Base-by-base conservation (phyloP, 192 early-diverging fungal genomes). In the Podila horticola region DNA sequence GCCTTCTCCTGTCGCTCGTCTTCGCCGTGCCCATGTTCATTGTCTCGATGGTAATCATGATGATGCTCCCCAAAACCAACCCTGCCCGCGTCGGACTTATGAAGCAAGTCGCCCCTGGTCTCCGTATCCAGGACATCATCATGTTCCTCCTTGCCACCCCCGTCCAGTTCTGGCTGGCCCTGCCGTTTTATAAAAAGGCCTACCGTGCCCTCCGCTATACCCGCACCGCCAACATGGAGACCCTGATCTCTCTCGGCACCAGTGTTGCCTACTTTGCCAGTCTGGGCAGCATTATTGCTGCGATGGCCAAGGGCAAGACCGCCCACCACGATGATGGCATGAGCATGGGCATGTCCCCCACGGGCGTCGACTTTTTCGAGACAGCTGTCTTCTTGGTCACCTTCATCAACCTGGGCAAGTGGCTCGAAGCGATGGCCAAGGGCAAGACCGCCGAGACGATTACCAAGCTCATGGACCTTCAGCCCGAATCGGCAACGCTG, bases 391-490 rank as follows among this genome's bases (percentile, higher is more conserved):
- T 94, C 45, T 72, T 96, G 64, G 90, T 95, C 50, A 93, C 92
- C 0, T 95, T 96, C 83, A 93, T 96, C 68, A 84, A 92, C 52
- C 77, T 95, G 24, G 95, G 95, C 50, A 94, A 93, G 74, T 96
- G 92, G 86, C 73, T 96, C 48, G 93, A 95, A 69, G 85, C 85
- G 15, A 89, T 90, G 74, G 94, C 93, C 6, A 96, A 94, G 64
- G 94, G 93, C 29, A 85, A 89, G 73, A 95, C 95, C 1, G 89
- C 92, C 9, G 90, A 91, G 74, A 94, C 94, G 0, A 91, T 96
- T 36, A 91, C 91, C 24, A 87, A 92, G 67, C 70, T 96, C 36
- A 85, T 95, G 85, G 85, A 86, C n/a, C 84, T 96, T 26, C 88
- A 94, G 55, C 95, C 95, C 0, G 90, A 93, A 38, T 88, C 79